A percentile compares a stretch with the other conserved stretches of the same genome.
These are phyloP conservation scores for Lentinus tigrinus DNA, from an alignment of 768 basidiomycete genomes.

Conservation along the genomic window DNA sequence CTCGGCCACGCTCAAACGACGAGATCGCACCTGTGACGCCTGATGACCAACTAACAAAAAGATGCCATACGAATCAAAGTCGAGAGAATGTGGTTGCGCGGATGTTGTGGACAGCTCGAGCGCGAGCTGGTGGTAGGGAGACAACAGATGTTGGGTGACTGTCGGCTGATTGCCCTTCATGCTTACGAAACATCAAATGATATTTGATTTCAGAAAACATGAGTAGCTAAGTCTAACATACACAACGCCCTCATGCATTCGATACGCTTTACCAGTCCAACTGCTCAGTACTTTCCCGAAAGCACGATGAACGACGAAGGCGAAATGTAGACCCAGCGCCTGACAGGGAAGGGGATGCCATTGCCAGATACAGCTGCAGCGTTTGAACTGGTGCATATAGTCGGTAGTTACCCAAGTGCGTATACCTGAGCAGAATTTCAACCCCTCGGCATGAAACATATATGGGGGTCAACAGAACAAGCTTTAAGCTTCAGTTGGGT, in stretches of 20 bases:
- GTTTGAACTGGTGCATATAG: too few species aligned
- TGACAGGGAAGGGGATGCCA: not conserved
- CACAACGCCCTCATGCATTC: not conserved
- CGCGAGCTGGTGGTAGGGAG: slow-evolving; percentile 12
- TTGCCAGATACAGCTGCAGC: too few species aligned
- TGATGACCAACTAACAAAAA: slow-evolving; percentile 20
- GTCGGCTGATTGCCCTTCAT: slow-evolving; percentile 22
- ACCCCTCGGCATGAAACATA: too few species aligned
- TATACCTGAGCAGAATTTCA: too few species aligned
- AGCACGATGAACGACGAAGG: too few species aligned
- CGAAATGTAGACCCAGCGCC: not conserved
- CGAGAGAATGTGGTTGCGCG: not conserved
- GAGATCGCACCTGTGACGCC: slow-evolving; percentile 24
- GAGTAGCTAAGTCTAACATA: not conserved
- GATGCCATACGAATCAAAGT: slow-evolving; percentile 24
- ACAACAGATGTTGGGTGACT: slow-evolving; percentile 12
- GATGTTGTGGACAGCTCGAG: slow-evolving; percentile 16
- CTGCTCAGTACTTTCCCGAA: too few species aligned
- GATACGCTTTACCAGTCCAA: too few species aligned
- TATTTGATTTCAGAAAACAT: slow-evolving; percentile 14
- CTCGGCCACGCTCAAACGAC: not conserved
- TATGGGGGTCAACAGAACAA: too few species aligned
- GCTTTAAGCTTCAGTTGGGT: too few species aligned
- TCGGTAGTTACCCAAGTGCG: too few species aligned
- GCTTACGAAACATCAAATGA: slow-evolving; percentile 25